Percentiles rank a stretch among this genome's conserved stretches.
These are phyloP conservation scores for Phialophora tarda DNA, from an alignment of 2,329 filamentous ascomycete species.

Conservation along the genomic window DNA sequence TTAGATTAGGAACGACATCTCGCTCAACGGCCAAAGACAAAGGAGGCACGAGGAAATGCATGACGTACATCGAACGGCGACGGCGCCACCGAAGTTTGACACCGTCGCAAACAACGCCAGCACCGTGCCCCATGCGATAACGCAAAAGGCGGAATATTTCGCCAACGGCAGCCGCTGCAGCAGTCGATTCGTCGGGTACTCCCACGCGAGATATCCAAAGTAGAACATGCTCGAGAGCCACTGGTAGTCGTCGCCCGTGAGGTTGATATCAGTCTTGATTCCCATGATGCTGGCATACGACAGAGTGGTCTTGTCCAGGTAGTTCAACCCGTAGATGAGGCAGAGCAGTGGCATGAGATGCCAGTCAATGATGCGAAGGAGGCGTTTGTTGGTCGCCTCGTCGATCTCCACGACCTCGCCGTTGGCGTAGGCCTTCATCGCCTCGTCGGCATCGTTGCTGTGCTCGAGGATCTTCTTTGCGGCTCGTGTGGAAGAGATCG, in stretches of 20 bases:
- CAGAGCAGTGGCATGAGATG: slow-evolving; percentile 67
- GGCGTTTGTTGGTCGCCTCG: slow-evolving; percentile 62
- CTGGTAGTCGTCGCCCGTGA: slow-evolving; percentile 55
- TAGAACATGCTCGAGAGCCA: slow-evolving; percentile 52
- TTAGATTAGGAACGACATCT: not conserved
- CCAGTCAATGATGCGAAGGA: slow-evolving; percentile 67
- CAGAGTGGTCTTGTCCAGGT: slow-evolving; percentile 59
- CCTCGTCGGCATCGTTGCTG: slow-evolving; percentile 64
- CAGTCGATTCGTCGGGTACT: slow-evolving; percentile 69
- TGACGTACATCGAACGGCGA: slow-evolving; percentile 60
- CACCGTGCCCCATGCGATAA: slow-evolving; percentile 67
- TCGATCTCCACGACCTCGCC: slow-evolving; percentile 61
- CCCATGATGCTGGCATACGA: slow-evolving; percentile 63
- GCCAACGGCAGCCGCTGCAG: slow-evolving; percentile 68
- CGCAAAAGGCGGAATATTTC: slow-evolving; percentile 69
- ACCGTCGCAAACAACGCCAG: slow-evolving; percentile 68
- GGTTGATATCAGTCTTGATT: slow-evolving; percentile 53
- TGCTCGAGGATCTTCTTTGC: slow-evolving; percentile 54
- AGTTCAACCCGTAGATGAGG: slow-evolving; percentile 61
- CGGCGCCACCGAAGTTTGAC: slow-evolving; percentile 64
- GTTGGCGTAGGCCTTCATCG: slow-evolving; percentile 61
- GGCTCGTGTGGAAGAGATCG: slow-evolving; percentile 33
- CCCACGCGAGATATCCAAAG: slow-evolving; percentile 60
- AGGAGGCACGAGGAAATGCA: not conserved
- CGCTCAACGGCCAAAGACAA: no score